Base-by-base conservation (phyloP, 306 rosid species). In the Sindora glabra region DNA sequence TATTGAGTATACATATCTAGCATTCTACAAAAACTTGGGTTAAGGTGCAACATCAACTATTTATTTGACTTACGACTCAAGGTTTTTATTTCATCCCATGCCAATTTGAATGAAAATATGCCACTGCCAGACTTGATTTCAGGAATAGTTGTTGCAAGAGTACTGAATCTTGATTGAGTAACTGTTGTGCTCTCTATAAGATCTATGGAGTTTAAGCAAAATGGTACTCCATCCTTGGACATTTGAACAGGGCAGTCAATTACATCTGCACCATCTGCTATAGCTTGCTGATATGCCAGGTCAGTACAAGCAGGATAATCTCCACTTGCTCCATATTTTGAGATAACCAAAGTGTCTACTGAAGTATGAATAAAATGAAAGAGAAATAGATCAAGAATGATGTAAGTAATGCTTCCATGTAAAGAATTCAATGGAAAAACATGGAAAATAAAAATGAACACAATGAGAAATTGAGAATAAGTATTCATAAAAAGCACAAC, bases 161-260 rank as follows among this genome's bases (percentile, higher is more conserved):
- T 65, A 57, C 59, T 72, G 67, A 74, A 92, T 1, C 1, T 0
- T 56, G 95, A 64, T 68, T 78, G 85, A 73, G 72, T 72, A 12
- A 66, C 84, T 2, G 54, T 50, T 21, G 96, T 88, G 78, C 82
- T 81, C 56, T 86, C 85, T 2, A 86, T 65, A 48, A 92, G 96
- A 80, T 92, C 83, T 27, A 83, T 74, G 61, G 83, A 68, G 79
- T 78, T 86, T 40, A 56, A 65, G 76, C 97, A 94, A 75, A 94
- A 79, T 56, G 86, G 95, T 46, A 6, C 75, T 56, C 97, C 84
- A 14, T 89, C 99, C 73, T 81, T 78, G 6, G 97, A 62, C 10
- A 89, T 60, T 81, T 84, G 97, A 70, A 94, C 99, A 14, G 89
- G 94, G 71, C 94, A 94, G 70, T 94, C 95, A 14, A 94, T 80